Evolutionary conservation across 371 early-diverging fungal species (phyloP).

Genomic region (Mucor velutinosus): DNA sequence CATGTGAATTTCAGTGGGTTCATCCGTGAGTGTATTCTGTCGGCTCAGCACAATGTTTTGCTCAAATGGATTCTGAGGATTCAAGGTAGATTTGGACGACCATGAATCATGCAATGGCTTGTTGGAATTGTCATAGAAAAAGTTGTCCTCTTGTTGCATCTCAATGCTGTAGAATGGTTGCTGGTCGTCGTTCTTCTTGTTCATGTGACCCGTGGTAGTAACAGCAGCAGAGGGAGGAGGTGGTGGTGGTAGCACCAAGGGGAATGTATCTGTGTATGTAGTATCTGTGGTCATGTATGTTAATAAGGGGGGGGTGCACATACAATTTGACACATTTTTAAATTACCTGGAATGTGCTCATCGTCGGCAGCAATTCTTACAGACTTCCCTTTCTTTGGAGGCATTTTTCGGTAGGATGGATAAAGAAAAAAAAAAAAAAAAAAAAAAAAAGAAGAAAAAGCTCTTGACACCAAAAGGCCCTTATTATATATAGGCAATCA

Average conservation of each 20-base stretch:
- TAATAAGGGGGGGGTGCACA: not conserved
- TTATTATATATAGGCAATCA: not conserved
- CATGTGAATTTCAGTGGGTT: not conserved
- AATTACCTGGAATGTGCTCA: slow-evolving; percentile 14
- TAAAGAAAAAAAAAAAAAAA: not conserved
- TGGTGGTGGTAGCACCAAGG: slow-evolving; percentile 5
- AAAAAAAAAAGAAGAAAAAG: not conserved
- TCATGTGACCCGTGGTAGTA: not conserved
- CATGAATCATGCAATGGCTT: slow-evolving; percentile 11
- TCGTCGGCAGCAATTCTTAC: slow-evolving; percentile 20
- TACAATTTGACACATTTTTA: not conserved
- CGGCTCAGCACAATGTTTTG: not conserved
- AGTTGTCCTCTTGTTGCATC: slow-evolving; percentile 29
- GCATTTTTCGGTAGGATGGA: not conserved
- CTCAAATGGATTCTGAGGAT: slow-evolving; percentile 17
- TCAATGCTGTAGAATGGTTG: slow-evolving; percentile 24
- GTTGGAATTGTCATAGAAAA: slow-evolving; percentile 17
- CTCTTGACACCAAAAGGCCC: not conserved
- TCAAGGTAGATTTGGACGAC: slow-evolving; percentile 6
- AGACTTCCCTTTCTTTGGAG: slow-evolving; percentile 16
- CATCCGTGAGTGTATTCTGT: slow-evolving; percentile 2
- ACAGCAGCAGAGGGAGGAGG: slow-evolving; percentile 10
- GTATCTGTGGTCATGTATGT: not conserved
- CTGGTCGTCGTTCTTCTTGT: slow-evolving; percentile 13
- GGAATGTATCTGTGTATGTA: not conserved